Base-by-base conservation (phyloP, 164 flowering plant species). In the Echeveria elegans region DNA sequence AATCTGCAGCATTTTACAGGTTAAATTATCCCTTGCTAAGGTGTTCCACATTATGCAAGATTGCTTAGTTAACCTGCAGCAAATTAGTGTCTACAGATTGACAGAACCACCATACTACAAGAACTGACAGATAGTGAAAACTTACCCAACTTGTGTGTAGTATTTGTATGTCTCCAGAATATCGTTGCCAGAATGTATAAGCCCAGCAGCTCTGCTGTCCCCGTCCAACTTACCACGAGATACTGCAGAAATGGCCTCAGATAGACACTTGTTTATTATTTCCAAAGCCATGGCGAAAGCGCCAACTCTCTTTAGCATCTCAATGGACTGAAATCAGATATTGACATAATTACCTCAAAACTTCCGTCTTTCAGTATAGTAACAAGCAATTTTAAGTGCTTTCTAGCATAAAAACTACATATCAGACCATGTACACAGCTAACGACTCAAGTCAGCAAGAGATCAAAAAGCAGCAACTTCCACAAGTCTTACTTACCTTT, bases 201-300 rank as follows among this genome's bases (percentile, higher is more conserved):
- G 84, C 66, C 92, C 89, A 67, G 96, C 81, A 65, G 93, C 88
- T 70, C 82, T 82, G 77, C 93, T 91, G 64, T 94, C 96, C 68
- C 97, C 97, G 77, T 94, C 99, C 78, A 82, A 73, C 77, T 87
- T 86, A 71, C 99, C 96, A 66, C 89, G 96, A 68, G 86, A 75
- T 15, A 91, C 77, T 10, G 97, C 82, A 81, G 87, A 88, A 66
- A 94, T 83, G 41, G 97, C 96, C 73, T 91, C 97, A 26, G 96
- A 87, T 15, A 94, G 85, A 76, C 96, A 89, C 82, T 82, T 94
- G 70, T 89, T 91, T 65, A 88, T 82, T n/a, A 96, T 94, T 74
- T 91, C 97, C 77, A 94, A 72, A 2, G 99, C 96, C 77, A 82
- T 77, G 24, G 96, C 85, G 73, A 86, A 91, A 41, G 99, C 97